A percentile compares a stretch with the other conserved stretches of the same genome.
Conservation (phyloP, 768 basidiomycete genomes). For the Leccinum longicurvipes region DNA sequence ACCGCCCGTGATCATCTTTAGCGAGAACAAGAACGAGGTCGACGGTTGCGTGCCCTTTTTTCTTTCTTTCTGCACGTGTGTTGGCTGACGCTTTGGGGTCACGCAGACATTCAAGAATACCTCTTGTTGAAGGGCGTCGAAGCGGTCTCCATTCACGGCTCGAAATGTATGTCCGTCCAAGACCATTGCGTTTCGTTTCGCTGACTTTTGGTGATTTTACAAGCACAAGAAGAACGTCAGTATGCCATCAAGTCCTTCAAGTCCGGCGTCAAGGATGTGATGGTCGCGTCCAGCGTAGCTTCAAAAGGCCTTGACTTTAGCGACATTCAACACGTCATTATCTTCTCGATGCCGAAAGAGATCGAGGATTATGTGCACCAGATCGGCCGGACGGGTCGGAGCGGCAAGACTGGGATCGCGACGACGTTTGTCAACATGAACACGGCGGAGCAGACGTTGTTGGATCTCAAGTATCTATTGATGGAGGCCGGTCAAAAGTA, state of each 20-base stretch:
- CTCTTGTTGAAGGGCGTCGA: slow-evolving; percentile 95
- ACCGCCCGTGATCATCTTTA: slow-evolving; percentile 96
- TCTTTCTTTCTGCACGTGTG: too few relatives aligned
- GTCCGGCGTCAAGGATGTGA: slow-evolving; percentile 95
- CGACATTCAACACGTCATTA: slow-evolving; percentile 98
- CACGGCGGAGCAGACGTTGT: slow-evolving; percentile 90
- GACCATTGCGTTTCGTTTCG: background rate
- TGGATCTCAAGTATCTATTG: slow-evolving; percentile 95
- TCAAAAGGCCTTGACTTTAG: slow-evolving; percentile 98
- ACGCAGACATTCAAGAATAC: slow-evolving; percentile 94
- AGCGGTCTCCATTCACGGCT: slow-evolving; percentile 97
- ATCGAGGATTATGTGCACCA: slow-evolving; percentile 99
- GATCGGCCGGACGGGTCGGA: slow-evolving; percentile 96
- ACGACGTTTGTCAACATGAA: slow-evolving; percentile 99
- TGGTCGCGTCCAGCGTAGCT: slow-evolving; percentile 98
- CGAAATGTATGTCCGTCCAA: slow-evolving; percentile 67
- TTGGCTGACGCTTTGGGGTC: background rate
- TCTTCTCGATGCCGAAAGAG: slow-evolving; percentile 99
- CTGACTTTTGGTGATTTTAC: background rate
- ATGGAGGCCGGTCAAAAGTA: slow-evolving; percentile 98
- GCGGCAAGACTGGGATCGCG: slow-evolving; percentile 97
- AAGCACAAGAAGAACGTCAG: slow-evolving; percentile 98
- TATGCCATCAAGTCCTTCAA: slow-evolving; percentile 99
- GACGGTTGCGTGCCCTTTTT: slow-evolving; percentile 61
- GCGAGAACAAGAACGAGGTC: slow-evolving; percentile 99